Evolutionary conservation across 768 basidiomycete species (phyloP).

Genomic region (Phylloporus arenicola): DNA sequence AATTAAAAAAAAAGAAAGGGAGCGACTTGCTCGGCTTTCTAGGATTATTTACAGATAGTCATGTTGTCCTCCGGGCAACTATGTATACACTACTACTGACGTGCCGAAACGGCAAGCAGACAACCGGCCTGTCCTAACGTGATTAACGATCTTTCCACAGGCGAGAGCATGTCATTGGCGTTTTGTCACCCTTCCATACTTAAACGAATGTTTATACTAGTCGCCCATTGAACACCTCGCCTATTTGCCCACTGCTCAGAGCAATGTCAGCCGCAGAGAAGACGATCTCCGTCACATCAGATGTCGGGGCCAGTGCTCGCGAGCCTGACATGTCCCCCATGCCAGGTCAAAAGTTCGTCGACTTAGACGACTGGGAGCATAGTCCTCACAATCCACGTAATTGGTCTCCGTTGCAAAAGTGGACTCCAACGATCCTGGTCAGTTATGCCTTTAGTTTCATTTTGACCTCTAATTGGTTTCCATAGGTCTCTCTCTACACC

Average conservation of each 20-base stretch:
- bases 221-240: conserved; percentile 25
- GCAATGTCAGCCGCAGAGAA: conserved; percentile 3
- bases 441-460: conserved; percentile 37
- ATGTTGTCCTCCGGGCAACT: too few relatives aligned
- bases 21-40: too few relatives aligned
- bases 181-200: background rate
- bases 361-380: conserved; percentile 51
- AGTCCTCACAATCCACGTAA: conserved; percentile 65
- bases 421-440: conserved; percentile 51
- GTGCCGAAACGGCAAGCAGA: too few relatives aligned
- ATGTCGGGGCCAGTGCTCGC: background rate
- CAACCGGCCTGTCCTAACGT: too few relatives aligned
- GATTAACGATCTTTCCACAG: too few relatives aligned
- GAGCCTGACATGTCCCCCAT: background rate
- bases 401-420: conserved; percentile 56
- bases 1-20: too few relatives aligned
- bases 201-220: background rate
- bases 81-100: too few relatives aligned
- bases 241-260: background rate
- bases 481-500: conserved; percentile 58
- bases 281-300: conserved; percentile 12
- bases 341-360: conserved; percentile 39
- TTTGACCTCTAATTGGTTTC: conserved; percentile 1
- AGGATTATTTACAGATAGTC: too few relatives aligned
- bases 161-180: background rate